Evolutionary conservation across 2,329 filamentous ascomycete genomes (phyloP).

Genomic region (Aspergillus versicolor): DNA sequence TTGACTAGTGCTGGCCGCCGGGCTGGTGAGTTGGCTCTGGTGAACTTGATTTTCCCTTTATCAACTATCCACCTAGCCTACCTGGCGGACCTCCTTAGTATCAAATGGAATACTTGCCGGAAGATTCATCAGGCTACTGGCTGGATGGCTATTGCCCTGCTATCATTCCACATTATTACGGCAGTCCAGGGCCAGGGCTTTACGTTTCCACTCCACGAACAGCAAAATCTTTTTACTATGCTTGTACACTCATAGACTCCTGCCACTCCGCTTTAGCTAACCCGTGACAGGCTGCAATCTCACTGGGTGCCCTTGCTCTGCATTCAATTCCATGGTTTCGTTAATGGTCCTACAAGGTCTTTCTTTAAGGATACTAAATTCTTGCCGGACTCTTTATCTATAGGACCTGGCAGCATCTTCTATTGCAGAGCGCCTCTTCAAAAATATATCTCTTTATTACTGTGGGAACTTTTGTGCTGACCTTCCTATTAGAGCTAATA

Average conservation of each 20-base stretch:
- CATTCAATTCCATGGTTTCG: not conserved
- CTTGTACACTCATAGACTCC: not conserved
- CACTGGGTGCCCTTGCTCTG: not conserved
- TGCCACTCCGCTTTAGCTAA: too few species aligned
- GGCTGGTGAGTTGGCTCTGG: slow-evolving; percentile 19
- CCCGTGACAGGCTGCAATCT: not conserved
- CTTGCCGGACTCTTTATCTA: not conserved
- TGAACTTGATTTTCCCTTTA: slow-evolving; percentile 11
- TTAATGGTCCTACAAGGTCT: not conserved
- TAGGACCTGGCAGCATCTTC: not conserved
- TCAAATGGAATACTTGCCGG: too few species aligned
- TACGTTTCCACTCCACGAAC: not conserved
- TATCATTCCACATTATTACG: too few species aligned
- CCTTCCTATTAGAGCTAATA: not conserved
- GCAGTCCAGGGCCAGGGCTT: too few species aligned
- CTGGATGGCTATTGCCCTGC: too few species aligned
- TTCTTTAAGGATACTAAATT: not conserved
- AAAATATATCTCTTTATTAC: not conserved
- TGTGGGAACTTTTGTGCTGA: not conserved
- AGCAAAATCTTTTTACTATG: not conserved
- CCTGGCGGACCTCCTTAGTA: too few species aligned
- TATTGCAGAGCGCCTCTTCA: not conserved
- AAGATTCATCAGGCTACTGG: too few species aligned
- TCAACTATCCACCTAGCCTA: too few species aligned
- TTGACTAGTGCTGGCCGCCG: slow-evolving; percentile 11